Base-by-base conservation (phyloP, 352 stramenopile genomes). In the Phytophthora sp. region DNA sequence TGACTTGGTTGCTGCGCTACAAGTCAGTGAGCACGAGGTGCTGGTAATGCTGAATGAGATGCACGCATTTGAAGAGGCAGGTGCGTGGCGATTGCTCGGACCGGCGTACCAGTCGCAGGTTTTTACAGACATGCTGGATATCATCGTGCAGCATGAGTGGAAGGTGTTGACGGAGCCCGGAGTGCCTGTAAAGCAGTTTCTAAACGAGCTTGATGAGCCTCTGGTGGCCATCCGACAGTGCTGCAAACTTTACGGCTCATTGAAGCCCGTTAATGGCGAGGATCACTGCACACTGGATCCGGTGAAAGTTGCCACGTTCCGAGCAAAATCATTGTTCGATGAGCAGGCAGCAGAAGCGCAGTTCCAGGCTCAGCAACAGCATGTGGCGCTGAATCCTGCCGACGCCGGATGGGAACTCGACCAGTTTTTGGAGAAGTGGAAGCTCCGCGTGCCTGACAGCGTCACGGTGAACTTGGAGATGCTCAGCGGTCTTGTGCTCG, bases 341-440 rank as follows among this genome's bases (percentile, higher is more conserved):
- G 87, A 95, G 52, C 73, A 79, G 23, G 46, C 54, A 16, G 70
- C 76, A 12, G 74, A 87, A 41, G 69, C 59, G 1, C 68, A 75
- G 29, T 69, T 82, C n/a, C 44, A 82, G 31, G 66, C 71, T 15
- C 67, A 74, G 20, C 63, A 73, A 16, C 59, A 82, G 31, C 69
- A 76, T 1, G 52, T 59, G 16, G 54, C 58, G 26, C 15, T 79
- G 18, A 66, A 70, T 36, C 58, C 60, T 18, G 56, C 65, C 4
- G 59, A 74, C 13, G 73, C 85, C 9, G 84, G 74, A 8, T 91
- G 77, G 77, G 47, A 71, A 16, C 59, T 91, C 15, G 73, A 87
- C 4, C 55, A 74, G 42, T 95, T 95, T 44, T 82, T 95, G 77
- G 80, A 93, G 20, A 93, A 95, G 44, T 95, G 87, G 87, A 79